Evolutionary conservation across 2,329 filamentous ascomycete genomes (phyloP).

Genomic region (Amylocarpus encephaloides): DNA sequence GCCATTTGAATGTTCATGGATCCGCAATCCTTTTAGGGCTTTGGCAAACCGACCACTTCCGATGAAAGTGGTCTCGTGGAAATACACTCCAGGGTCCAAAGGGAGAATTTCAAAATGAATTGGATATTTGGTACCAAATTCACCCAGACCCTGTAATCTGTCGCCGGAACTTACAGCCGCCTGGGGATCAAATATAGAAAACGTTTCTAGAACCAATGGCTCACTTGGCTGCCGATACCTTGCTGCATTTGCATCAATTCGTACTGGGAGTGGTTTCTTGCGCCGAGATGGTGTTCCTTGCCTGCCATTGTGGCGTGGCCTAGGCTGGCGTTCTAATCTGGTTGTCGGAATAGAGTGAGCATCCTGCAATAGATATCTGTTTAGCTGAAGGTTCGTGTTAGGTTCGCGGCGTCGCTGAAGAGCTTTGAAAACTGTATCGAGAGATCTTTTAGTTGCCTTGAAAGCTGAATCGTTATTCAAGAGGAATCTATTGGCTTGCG

Average conservation of each 20-base stretch:
- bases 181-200: slow-evolving; percentile 19
- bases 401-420: slow-evolving; percentile 30
- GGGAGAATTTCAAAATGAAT: slow-evolving; percentile 58
- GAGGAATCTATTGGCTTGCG: slow-evolving; percentile 33
- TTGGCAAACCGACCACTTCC: slow-evolving; percentile 46
- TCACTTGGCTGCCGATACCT: slow-evolving; percentile 31
- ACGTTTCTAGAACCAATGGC: slow-evolving; percentile 23
- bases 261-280: slow-evolving; percentile 25
- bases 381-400: slow-evolving; percentile 32
- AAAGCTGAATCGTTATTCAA: slow-evolving; percentile 37
- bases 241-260: slow-evolving; percentile 29
- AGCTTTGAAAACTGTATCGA: slow-evolving; percentile 49
- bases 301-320: neutral
- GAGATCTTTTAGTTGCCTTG: slow-evolving; percentile 43
- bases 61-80: slow-evolving; percentile 53
- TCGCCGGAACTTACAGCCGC: slow-evolving; percentile 17
- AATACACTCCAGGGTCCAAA: slow-evolving; percentile 48
- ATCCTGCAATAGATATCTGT: slow-evolving; percentile 32
- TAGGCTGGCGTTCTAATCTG: slow-evolving; percentile 2
- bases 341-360: slow-evolving; percentile 12
- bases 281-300: slow-evolving; percentile 3
- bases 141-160: slow-evolving; percentile 49
- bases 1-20: slow-evolving; percentile 24
- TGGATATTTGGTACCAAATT: slow-evolving; percentile 55
- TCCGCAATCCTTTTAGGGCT: slow-evolving; percentile 24